A percentile compares a stretch with the other conserved stretches of the same genome.
These are phyloP conservation scores for Furcasterigmium sp. DNA, from an alignment of 2,329 filamentous ascomycete species.

Conservation along the genomic window DNA sequence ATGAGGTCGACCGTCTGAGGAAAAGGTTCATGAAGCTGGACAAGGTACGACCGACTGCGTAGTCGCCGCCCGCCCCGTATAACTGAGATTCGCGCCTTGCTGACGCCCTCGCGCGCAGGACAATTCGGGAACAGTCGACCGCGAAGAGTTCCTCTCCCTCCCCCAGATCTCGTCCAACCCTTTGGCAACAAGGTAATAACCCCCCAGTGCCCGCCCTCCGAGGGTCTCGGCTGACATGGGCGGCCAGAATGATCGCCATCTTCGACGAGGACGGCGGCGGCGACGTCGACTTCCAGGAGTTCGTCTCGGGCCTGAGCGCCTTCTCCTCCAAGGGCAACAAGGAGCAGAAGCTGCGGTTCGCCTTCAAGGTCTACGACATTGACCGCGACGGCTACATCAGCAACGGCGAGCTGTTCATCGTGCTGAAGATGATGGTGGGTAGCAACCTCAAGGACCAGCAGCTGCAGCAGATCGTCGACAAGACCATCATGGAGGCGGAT, in stretches of 20 bases:
- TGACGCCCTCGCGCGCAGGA: conserved; percentile 52
- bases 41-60: conserved; percentile 60
- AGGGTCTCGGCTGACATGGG: not conserved
- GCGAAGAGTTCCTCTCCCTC: conserved; percentile 94
- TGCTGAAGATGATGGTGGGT: conserved; percentile 99
- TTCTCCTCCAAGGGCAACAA: conserved; percentile 99
- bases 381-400: conserved; percentile 98
- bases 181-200: conserved; percentile 75
- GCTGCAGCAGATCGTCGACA: conserved; percentile 98
- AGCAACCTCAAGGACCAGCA: conserved; percentile 99
- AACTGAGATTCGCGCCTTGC: conserved; percentile 4
- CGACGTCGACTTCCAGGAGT: conserved; percentile 98
- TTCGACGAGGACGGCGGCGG: conserved; percentile 98
- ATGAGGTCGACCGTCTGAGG: conserved; percentile 90
- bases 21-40: conserved; percentile 99
- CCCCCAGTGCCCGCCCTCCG: not conserved
- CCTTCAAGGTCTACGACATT: conserved; percentile 99
- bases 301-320: conserved; percentile 88
- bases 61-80: not conserved
- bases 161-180: conserved; percentile 98
- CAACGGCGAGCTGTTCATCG: conserved; percentile 98
- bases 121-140: conserved; percentile 96
- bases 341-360: conserved; percentile 95
- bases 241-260: conserved; percentile 87
- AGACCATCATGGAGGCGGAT: conserved; percentile 99